phyloP scores from a whole-genome alignment of 345 rosid species.

The Murraya paniculata region DNA sequence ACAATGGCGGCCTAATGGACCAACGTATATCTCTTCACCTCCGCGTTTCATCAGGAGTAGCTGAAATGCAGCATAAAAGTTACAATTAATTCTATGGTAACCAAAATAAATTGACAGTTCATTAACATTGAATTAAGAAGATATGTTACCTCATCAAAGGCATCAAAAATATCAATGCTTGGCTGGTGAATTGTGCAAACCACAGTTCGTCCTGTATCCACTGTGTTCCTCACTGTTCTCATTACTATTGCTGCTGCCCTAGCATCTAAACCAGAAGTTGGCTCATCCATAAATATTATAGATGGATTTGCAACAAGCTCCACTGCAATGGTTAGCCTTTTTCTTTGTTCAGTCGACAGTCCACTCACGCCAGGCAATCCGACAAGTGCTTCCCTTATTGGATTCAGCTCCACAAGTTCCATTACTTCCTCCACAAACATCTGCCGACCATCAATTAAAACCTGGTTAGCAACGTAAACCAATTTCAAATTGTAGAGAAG shows the following conservation, averaged over 20 bases:
- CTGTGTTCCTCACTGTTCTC: conserved; percentile 73
- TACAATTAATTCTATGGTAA: background rate
- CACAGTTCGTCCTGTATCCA: conserved; percentile 67
- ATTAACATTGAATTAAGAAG: background rate
- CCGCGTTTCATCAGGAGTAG: conserved; percentile 49
- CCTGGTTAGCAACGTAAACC: background rate
- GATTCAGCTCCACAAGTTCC: conserved; percentile 65
- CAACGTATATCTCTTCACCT: conserved; percentile 60
- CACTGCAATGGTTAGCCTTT: conserved; percentile 67
- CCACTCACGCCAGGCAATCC: conserved; percentile 64
- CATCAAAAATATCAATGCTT: conserved; percentile 65
- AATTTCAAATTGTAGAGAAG: background rate
- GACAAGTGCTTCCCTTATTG: conserved; percentile 50
- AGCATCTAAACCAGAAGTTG: conserved; percentile 77
- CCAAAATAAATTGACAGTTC: background rate
- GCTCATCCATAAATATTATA: conserved; percentile 77
- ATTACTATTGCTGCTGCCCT: conserved; percentile 76
- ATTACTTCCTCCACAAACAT: conserved; percentile 69
- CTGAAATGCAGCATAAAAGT: conserved; percentile 23
- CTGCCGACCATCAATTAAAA: conserved; percentile 29
- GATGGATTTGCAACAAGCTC: conserved; percentile 76
- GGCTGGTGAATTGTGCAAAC: conserved; percentile 80
- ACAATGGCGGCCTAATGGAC: conserved; percentile 58
- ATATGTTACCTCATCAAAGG: conserved; percentile 60
- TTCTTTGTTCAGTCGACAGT: conserved; percentile 61